Base-by-base conservation (phyloP, 139 green algal genomes). In the Parachlorella kessleri region DNA sequence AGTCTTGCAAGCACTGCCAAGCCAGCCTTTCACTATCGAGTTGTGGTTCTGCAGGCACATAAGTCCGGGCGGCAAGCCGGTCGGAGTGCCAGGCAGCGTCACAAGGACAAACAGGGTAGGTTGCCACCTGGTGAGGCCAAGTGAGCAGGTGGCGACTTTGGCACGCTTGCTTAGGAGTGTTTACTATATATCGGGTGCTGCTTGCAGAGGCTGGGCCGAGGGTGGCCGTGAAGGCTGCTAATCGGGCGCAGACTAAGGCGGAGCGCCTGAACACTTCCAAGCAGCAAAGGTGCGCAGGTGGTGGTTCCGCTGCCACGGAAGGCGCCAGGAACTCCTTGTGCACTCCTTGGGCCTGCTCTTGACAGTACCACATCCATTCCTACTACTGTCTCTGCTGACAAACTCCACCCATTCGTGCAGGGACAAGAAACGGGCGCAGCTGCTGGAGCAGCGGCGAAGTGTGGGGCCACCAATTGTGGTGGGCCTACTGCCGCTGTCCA, bases 31-130 rank as follows among this genome's bases (percentile, higher is more conserved):
- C n/a, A n/a, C n/a, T n/a, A n/a, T n/a, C n/a, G n/a, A n/a, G n/a
- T n/a, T n/a, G n/a, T n/a, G n/a, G n/a, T 8, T 67, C 8, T 81
- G 75, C 81, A 97, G 93, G 65, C 84, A 0, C 94, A 98, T 84
- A 98, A 98, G 77, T 74, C 92, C 4, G 92, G 93, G 18, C 77
- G 88, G 21, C 80, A 82, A 7, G 93, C 93, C 8, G 94, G 94
- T 2, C 63, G 69, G 10, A 95, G 89, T 72, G 92, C 94, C 0
- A 83, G 94, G 1, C 78, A 94, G 32, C 94, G 94, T 73, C 90
- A 96, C 67, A 79, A 77, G 26, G 70, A 81, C 3, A 85, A 69
- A 48, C 91, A 91, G 73, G 87, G 84, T 84, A 48, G n/a, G n/a
- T n/a, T n/a, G n/a, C n/a, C n/a, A n/a, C n/a, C n/a, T n/a, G n/a